phyloP scores from a whole-genome alignment of 306 rosid genomes.

The Pyrus betulifolia region DNA sequence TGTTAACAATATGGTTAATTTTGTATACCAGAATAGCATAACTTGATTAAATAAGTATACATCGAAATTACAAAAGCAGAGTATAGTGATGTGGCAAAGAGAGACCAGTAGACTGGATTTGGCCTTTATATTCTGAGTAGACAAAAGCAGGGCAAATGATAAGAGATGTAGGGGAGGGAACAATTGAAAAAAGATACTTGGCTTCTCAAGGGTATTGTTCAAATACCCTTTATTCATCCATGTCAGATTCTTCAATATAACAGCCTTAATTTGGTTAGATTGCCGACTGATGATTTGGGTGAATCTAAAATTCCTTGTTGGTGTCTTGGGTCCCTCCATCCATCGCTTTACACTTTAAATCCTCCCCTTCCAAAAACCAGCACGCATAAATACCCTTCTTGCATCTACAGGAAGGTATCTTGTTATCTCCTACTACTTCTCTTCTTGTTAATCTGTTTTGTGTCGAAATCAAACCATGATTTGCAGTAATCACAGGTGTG shows the following conservation, averaged over 20 bases:
- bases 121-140: conserved; percentile 31
- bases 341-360: conserved; percentile 57
- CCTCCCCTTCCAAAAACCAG: conserved; percentile 32
- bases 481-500: conserved; percentile 35
- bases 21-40: neutral
- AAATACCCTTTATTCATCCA: conserved; percentile 56
- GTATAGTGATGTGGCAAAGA: conserved; percentile 39
- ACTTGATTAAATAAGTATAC: neutral
- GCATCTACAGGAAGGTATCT: conserved; percentile 44
- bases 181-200: conserved; percentile 55
- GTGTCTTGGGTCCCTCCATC: conserved; percentile 38
- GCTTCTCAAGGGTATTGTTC: conserved; percentile 81
- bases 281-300: conserved; percentile 56
- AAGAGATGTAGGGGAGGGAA: conserved; percentile 32
- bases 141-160: conserved; percentile 49
- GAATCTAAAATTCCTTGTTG: conserved; percentile 65
- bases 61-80: neutral
- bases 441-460: conserved; percentile 29
- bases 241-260: conserved; percentile 68
- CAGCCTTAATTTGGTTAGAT: conserved; percentile 70
- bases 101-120: conserved; percentile 22
- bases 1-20: too few relatives aligned
- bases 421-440: conserved; percentile 2
- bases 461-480: conserved; percentile 40
- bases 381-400: conserved; percentile 38